These are phyloP conservation scores for Plasmodium reichenowi DNA, from an alignment of 169 alveolate genomes.

Conservation along the genomic window DNA sequence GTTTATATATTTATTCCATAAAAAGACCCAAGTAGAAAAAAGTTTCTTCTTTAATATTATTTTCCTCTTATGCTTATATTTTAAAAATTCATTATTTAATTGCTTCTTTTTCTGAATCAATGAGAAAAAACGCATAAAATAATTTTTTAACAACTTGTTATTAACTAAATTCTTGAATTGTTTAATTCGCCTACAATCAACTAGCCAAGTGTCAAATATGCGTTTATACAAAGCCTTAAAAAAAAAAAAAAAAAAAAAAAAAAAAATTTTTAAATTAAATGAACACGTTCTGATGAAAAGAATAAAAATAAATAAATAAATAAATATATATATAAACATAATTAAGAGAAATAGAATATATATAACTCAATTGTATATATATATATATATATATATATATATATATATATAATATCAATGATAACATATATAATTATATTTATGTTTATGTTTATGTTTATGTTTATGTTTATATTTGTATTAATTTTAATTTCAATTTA, in stretches of 20 bases:
- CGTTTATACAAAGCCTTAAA: conserved; percentile 36
- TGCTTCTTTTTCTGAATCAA: conserved; percentile 19
- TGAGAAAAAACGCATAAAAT: not conserved
- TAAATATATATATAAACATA: not conserved
- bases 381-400: no score
- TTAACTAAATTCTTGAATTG: conserved; percentile 1
- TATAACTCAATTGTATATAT: not conserved
- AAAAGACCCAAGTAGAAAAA: conserved; percentile 25
- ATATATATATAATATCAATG: no score
- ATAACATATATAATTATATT: no score
- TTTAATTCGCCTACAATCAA: conserved; percentile 16
- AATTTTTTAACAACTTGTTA: not conserved
- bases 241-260: not conserved
- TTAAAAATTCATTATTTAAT: not conserved
- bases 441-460: no score
- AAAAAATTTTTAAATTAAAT: no score
- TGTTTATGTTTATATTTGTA: no score
- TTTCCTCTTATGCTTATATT: not conserved
- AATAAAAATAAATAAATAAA: no score
- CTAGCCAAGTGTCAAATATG: conserved; percentile 26
- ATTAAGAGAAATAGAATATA: not conserved
- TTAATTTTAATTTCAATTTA: not conserved
- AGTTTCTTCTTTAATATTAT: conserved; percentile 2
- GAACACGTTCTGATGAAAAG: no score
- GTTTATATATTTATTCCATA: conserved; percentile 32